These are phyloP conservation scores for Saccharomyces hybrid DNA, from an alignment of 1,139 yeast genomes.

Conservation along the genomic window DNA sequence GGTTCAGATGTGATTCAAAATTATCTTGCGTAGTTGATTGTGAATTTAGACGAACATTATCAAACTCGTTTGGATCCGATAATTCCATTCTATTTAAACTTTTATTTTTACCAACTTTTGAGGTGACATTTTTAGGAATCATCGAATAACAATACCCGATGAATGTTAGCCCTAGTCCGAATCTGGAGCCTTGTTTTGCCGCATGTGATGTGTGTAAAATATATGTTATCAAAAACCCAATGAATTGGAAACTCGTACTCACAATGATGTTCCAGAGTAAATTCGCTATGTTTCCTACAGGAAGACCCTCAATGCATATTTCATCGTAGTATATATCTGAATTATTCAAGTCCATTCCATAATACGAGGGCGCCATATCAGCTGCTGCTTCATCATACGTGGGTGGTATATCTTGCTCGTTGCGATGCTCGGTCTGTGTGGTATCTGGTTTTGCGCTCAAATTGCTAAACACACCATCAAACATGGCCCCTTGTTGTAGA, in stretches of 20 bases:
- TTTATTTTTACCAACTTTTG: constrained; percentile 32
- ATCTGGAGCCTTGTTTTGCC: constrained; percentile 90
- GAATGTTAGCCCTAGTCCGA: constrained; percentile 88
- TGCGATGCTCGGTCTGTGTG: constrained; percentile 14
- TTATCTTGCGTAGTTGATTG: constrained; percentile 34
- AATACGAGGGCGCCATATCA: constrained; percentile 92
- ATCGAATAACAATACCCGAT: constrained; percentile 68
- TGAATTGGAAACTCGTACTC: constrained; percentile 83
- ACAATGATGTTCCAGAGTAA: constrained; percentile 87
- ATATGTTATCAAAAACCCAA: constrained; percentile 88
- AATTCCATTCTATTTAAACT: constrained; percentile 34
- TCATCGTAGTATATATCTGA: constrained; percentile 59
- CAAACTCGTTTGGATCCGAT: constrained; percentile 52
- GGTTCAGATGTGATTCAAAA: constrained; percentile 39
- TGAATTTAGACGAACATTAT: constrained; percentile 35
- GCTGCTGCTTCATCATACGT: constrained; percentile 93
- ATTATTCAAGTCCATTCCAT: constrained; percentile 88
- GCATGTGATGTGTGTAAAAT: constrained; percentile 94
- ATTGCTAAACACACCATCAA: constrained; percentile 90
- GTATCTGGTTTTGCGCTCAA: constrained; percentile 75
- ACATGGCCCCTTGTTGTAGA: constrained; percentile 22
- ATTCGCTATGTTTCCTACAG: constrained; percentile 88
- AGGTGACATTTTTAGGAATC: constrained; percentile 45
- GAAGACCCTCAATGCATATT: constrained; percentile 88
- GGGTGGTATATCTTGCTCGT: constrained; percentile 62